Percentiles rank a stretch among this genome's conserved stretches.
Conservation (phyloP, 495 filamentous ascomycete species). For the Evernia prunastri region DNA sequence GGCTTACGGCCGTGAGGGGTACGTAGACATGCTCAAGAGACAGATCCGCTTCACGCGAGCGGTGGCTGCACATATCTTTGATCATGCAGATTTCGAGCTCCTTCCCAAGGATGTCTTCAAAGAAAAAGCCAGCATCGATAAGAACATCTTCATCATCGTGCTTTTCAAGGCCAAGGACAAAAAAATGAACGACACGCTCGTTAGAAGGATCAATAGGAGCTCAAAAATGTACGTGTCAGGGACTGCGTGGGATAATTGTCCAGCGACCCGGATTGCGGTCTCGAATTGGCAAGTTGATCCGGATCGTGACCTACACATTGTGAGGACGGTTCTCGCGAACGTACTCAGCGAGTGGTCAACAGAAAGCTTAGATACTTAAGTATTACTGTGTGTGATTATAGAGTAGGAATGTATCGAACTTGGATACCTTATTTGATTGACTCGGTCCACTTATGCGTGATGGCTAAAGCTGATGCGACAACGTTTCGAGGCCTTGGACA, state of each 20-base stretch:
- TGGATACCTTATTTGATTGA: background rate
- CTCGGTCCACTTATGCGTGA: background rate
- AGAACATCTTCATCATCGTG: constrained; percentile 65
- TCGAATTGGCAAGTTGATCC: constrained; percentile 70
- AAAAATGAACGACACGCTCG: constrained; percentile 56
- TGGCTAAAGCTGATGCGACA: background rate
- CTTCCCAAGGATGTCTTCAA: constrained; percentile 46
- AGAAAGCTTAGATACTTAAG: background rate
- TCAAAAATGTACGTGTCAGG: constrained; percentile 77
- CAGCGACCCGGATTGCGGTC: constrained; percentile 74
- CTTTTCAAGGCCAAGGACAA: constrained; percentile 71
- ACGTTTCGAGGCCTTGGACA: background rate
- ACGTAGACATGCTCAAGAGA: constrained; percentile 61
- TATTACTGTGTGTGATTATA: background rate
- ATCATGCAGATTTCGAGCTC: constrained; percentile 55
- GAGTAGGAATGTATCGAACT: too few species aligned
- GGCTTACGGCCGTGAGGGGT: constrained; percentile 67
- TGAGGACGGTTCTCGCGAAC: constrained; percentile 42
- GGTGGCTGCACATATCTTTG: constrained; percentile 56
- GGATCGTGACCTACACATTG: constrained; percentile 47
- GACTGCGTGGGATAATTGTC: constrained; percentile 63
- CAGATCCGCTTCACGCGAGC: constrained; percentile 65
- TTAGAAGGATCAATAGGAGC: constrained; percentile 63
- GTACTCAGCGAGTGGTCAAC: constrained; percentile 13
- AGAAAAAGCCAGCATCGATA: constrained; percentile 31